These are phyloP conservation scores for Candida easanensis DNA, from an alignment of 805 yeast genomes.

Conservation along the genomic window DNA sequence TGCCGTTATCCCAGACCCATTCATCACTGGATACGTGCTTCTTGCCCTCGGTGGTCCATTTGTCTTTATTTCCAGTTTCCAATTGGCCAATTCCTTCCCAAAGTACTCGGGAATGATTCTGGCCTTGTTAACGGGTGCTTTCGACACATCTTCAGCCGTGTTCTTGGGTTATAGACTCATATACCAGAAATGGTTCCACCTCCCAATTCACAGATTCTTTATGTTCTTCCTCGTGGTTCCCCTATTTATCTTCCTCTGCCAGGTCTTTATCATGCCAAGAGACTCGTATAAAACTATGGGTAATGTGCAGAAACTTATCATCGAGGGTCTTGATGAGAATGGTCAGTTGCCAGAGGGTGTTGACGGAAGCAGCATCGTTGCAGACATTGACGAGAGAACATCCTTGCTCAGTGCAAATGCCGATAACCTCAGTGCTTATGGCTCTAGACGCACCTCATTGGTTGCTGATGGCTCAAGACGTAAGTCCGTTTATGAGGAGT, in stretches of 20 bases:
- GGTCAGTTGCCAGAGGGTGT: conserved; percentile 46
- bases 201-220: conserved; percentile 61
- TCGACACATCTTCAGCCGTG: conserved; percentile 88
- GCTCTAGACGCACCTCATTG: conserved; percentile 15
- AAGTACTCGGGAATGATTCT: conserved; percentile 74
- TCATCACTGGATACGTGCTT: conserved; percentile 67
- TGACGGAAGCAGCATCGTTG: conserved; percentile 41
- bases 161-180: conserved; percentile 69
- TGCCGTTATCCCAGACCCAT: conserved; percentile 50
- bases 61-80: conserved; percentile 87
- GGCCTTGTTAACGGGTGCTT: conserved; percentile 89
- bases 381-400: conserved; percentile 40
- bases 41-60: conserved; percentile 94
- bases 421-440: conserved; percentile 8
- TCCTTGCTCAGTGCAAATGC: conserved; percentile 26
- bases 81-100: conserved; percentile 84
- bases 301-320: conserved; percentile 62
- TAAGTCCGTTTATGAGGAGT: conserved; percentile 64
- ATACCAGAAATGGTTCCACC: conserved; percentile 40
- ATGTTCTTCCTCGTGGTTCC: conserved; percentile 70
- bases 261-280: conserved; percentile 75
- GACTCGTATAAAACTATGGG: conserved; percentile 73
- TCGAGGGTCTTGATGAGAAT: conserved; percentile 71
- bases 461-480: conserved; percentile 29
- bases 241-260: conserved; percentile 68